Conservation (phyloP, 495 filamentous ascomycete genomes). For the Pyronema omphalodes region DNA sequence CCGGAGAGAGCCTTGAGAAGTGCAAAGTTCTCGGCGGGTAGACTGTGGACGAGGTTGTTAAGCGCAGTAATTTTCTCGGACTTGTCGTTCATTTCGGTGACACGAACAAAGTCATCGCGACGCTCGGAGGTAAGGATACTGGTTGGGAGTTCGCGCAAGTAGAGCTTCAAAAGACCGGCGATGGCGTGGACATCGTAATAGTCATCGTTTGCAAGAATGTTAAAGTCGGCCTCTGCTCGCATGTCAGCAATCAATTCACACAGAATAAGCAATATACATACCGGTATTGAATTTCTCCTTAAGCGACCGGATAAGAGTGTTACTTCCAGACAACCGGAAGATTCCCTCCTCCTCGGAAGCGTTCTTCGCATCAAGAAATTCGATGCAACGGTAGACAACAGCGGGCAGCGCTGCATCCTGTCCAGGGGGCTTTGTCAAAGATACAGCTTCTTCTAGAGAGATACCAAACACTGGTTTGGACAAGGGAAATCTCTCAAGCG, state of each 20-base stretch:
- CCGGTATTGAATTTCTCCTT: conserved; percentile 85
- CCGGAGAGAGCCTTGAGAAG: conserved; percentile 65
- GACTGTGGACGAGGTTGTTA: conserved; percentile 61
- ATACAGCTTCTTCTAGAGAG: conserved; percentile 68
- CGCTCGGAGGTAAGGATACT: conserved; percentile 82
- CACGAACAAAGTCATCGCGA: conserved; percentile 70
- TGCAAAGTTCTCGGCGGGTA: conserved; percentile 62
- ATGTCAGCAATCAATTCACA: neutral
- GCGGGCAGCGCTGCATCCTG: conserved; percentile 60
- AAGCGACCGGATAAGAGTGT: conserved; percentile 76
- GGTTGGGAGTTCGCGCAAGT: conserved; percentile 76
- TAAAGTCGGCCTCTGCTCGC: conserved; percentile 61
- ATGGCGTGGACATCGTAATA: conserved; percentile 95
- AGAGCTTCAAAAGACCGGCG: conserved; percentile 83
- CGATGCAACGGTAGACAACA: conserved; percentile 92
- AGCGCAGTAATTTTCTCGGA: conserved; percentile 66
- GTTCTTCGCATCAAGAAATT: conserved; percentile 72
- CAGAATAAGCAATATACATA: conserved; percentile 41
- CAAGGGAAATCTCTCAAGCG: conserved; percentile 15
- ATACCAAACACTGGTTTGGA: conserved; percentile 53
- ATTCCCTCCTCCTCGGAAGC: conserved; percentile 84
- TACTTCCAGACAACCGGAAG: conserved; percentile 87
- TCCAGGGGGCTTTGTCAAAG: conserved; percentile 54
- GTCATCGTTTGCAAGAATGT: conserved; percentile 61
- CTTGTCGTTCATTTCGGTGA: conserved; percentile 61